These are phyloP conservation scores for Jatropha podagrica DNA, from an alignment of 441 rosid genomes.

Conservation along the genomic window DNA sequence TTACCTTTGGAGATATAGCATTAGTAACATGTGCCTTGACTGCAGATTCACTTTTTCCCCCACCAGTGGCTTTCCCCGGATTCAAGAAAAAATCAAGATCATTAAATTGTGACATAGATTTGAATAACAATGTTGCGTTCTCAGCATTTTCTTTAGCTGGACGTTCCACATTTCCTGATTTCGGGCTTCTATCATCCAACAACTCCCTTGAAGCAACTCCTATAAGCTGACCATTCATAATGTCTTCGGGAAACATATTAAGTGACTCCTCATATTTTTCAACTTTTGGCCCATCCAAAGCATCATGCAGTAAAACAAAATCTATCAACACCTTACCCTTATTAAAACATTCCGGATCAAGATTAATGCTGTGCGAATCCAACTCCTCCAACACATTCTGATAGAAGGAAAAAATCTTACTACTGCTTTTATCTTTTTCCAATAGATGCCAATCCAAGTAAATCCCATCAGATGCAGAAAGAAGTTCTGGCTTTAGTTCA, in stretches of 20 bases:
- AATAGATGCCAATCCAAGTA: conserved; percentile 88
- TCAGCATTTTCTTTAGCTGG: conserved; percentile 38
- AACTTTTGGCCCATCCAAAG: conserved; percentile 30
- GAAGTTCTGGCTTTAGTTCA: conserved; percentile 43
- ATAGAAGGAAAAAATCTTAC: conserved; percentile 31
- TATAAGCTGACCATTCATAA: conserved; percentile 29
- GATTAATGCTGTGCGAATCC: conserved; percentile 36
- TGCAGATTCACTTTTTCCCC: conserved; percentile 35
- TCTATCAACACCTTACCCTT: conserved; percentile 48
- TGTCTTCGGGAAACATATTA: conserved; percentile 34
- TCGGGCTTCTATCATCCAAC: conserved; percentile 25
- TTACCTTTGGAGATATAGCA: conserved; percentile 35
- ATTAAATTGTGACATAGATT: conserved; percentile 70
- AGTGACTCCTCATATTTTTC: conserved; percentile 46
- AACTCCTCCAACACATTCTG: conserved; percentile 41
- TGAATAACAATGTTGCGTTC: conserved; percentile 52
- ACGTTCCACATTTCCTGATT: conserved; percentile 34
- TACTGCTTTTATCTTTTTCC: conserved; percentile 53
- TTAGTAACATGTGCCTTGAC: conserved; percentile 25
- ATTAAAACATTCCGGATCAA: conserved; percentile 40
- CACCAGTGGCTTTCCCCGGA: conserved; percentile 53
- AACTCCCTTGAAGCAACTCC: conserved; percentile 31
- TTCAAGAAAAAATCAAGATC: conserved; percentile 91
- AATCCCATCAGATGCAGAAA: conserved; percentile 75
- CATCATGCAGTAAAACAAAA: conserved; percentile 54